These are phyloP conservation scores for Tulasnella sp. DNA, from an alignment of 768 basidiomycete genomes.

Conservation along the genomic window DNA sequence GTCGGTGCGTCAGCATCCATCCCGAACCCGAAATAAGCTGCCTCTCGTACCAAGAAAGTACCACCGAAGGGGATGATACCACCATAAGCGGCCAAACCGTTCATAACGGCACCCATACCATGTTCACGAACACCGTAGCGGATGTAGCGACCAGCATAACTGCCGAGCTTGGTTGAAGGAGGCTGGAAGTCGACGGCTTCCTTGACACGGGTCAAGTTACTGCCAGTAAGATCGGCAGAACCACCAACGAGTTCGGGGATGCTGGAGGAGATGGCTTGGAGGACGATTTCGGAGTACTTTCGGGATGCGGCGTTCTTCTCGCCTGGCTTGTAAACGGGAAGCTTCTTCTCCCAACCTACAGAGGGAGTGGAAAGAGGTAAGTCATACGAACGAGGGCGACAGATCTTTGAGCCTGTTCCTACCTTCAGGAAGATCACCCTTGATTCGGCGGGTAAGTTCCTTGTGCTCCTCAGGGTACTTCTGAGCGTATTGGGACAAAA, in stretches of 20 bases:
- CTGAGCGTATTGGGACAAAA: constrained; percentile 64
- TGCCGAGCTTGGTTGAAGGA: constrained; percentile 77
- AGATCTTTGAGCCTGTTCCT: background rate
- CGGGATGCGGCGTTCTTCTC: constrained; percentile 87
- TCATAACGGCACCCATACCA: constrained; percentile 93
- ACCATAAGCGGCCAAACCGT: constrained; percentile 86
- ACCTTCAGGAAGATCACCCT: constrained; percentile 71
- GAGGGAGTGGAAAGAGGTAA: background rate
- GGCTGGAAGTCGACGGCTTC: constrained; percentile 86
- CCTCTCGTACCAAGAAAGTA: constrained; percentile 72
- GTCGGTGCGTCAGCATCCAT: constrained; percentile 5
- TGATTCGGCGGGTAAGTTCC: constrained; percentile 79
- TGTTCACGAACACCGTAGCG: constrained; percentile 98
- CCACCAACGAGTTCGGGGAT: constrained; percentile 87
- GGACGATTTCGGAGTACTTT: constrained; percentile 86
- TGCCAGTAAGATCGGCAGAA: constrained; percentile 88
- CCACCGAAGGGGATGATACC: constrained; percentile 86
- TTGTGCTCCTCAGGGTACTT: constrained; percentile 81
- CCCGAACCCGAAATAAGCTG: background rate
- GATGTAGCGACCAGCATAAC: constrained; percentile 83
- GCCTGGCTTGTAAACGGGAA: constrained; percentile 78
- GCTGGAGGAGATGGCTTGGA: constrained; percentile 66
- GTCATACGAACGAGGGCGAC: background rate
- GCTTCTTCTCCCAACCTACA: constrained; percentile 68
- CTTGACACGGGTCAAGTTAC: constrained; percentile 87